A percentile compares a stretch with the other conserved stretches of the same genome.
phyloP scores from a whole-genome alignment of 2,329 filamentous ascomycete species.

The Aspergillus vadensis region DNA sequence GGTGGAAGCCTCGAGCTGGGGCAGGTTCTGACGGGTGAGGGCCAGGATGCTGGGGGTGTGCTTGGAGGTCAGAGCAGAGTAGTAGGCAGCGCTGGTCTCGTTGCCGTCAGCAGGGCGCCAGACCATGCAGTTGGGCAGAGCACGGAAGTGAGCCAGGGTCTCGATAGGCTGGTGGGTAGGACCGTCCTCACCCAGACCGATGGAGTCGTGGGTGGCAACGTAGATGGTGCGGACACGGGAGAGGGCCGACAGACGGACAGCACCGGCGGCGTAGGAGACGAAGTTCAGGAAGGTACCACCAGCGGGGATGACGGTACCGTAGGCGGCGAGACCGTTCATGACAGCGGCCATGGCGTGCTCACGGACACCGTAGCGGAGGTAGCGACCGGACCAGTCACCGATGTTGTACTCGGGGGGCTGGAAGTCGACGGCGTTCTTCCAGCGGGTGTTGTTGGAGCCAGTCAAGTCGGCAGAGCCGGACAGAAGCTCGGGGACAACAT shows the following conservation, averaged over 20 bases:
- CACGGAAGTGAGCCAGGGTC: constrained; percentile 97
- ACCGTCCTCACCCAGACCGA: constrained; percentile 97
- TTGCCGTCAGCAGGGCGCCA: constrained; percentile 99
- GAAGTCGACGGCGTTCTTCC: constrained; percentile 97
- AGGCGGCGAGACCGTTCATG: constrained; percentile 80
- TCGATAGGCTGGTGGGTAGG: constrained; percentile 99
- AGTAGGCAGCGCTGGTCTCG: constrained; percentile 97
- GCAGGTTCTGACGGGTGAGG: constrained; percentile 95
- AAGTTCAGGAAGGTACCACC: constrained; percentile 99
- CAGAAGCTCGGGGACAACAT: constrained; percentile 81
- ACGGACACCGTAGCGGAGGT: constrained; percentile 61
- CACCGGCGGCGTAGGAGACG: constrained; percentile 94
- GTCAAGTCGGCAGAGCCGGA: constrained; percentile 98
- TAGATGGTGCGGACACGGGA: constrained; percentile 91
- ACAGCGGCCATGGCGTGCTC: constrained; percentile 56
- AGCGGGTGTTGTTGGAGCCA: constrained; percentile 96
- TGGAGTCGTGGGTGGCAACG: constrained; percentile 98
- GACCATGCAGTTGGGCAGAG: constrained; percentile 98
- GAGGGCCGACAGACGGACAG: constrained; percentile 89
- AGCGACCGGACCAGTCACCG: constrained; percentile 87
- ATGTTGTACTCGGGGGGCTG: constrained; percentile 84
- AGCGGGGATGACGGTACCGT: constrained; percentile 92
- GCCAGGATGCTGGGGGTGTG: constrained; percentile 90
- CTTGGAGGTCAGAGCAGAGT: constrained; percentile 86
- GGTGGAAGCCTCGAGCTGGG: constrained; percentile 91